Evolutionary conservation across 2,329 filamentous ascomycete species (phyloP).

Genomic region (Diplodia corticola): DNA sequence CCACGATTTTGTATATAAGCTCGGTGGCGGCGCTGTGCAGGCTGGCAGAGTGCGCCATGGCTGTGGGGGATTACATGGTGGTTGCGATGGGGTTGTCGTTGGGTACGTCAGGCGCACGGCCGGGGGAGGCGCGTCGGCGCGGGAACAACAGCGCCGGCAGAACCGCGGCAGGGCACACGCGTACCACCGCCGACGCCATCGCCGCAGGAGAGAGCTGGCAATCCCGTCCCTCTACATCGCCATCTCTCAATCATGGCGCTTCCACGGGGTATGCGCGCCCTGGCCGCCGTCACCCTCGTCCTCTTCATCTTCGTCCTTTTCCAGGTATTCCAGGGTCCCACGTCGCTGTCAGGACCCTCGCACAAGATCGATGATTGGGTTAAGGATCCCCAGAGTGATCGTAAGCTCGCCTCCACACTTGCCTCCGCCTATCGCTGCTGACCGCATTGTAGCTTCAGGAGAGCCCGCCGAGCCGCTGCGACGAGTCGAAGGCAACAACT

Average conservation of each 20-base stretch:
- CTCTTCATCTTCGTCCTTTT: slow-evolving; percentile 79
- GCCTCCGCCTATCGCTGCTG: not conserved
- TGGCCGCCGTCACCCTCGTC: slow-evolving; percentile 69
- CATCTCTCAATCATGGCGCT: slow-evolving; percentile 66
- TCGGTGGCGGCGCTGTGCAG: slow-evolving; percentile 67
- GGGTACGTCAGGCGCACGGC: slow-evolving; percentile 1
- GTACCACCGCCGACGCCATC: not conserved
- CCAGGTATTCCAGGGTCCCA: slow-evolving; percentile 66
- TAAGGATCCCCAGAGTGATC: slow-evolving; percentile 82
- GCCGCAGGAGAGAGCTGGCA: slow-evolving; percentile 2
- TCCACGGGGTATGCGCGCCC: slow-evolving; percentile 78
- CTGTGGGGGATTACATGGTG: not conserved
- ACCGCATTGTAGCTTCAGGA: slow-evolving; percentile 62
- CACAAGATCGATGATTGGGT: slow-evolving; percentile 61
- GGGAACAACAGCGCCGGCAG: not conserved
- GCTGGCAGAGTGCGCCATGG: slow-evolving; percentile 71
- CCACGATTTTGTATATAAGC: slow-evolving; percentile 65
- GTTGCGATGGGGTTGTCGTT: slow-evolving; percentile 3
- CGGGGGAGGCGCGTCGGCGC: slow-evolving; percentile 14
- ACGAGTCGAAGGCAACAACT: slow-evolving; percentile 69
- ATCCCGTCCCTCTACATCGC: not conserved
- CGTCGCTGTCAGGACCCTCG: slow-evolving; percentile 40
- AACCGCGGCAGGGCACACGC: slow-evolving; percentile 4
- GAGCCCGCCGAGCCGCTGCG: slow-evolving; percentile 78
- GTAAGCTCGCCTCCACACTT: slow-evolving; percentile 56